A percentile compares a stretch with the other conserved stretches of the same genome.
Evolutionary conservation across 2,329 filamentous ascomycete genomes (phyloP).

Genomic region (Sphaerulina vaccinii): DNA sequence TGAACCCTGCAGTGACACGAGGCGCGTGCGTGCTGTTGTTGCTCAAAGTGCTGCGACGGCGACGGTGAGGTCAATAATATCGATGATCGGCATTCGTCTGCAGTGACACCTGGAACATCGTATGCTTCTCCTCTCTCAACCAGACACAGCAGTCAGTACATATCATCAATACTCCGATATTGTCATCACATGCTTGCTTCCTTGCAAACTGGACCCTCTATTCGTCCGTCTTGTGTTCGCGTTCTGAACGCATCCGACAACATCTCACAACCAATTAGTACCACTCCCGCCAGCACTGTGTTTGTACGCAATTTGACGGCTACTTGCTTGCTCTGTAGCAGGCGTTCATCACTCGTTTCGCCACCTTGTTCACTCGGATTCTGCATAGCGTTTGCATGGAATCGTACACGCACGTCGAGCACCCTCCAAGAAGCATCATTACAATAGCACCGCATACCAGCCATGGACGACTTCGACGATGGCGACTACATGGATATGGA

Average conservation of each 20-base stretch:
- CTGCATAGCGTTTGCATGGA: no score
- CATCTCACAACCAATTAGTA: not conserved
- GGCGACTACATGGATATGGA: conserved; percentile 42
- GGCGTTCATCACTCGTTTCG: not conserved
- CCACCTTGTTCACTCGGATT: not conserved
- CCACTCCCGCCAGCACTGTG: no score
- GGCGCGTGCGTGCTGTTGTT: no score
- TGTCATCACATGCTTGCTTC: conserved; percentile 1
- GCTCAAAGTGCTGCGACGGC: no score
- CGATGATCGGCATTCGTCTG: no score
- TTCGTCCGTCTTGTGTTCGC: not conserved
- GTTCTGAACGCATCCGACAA: not conserved
- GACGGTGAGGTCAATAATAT: no score
- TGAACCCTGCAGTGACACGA: no score
- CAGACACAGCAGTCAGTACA: not conserved
- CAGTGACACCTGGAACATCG: no score
- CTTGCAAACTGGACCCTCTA: not conserved
- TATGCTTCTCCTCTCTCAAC: no score
- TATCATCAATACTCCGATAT: no score
- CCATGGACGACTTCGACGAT: conserved; percentile 39
- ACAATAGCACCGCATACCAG: conserved; percentile 1
- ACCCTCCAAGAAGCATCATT: not conserved
- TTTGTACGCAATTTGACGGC: not conserved
- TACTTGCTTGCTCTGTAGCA: not conserved
- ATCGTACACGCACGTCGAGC: not conserved